phyloP scores from a whole-genome alignment of 345 rosid genomes.

The Citrus unshiu region DNA sequence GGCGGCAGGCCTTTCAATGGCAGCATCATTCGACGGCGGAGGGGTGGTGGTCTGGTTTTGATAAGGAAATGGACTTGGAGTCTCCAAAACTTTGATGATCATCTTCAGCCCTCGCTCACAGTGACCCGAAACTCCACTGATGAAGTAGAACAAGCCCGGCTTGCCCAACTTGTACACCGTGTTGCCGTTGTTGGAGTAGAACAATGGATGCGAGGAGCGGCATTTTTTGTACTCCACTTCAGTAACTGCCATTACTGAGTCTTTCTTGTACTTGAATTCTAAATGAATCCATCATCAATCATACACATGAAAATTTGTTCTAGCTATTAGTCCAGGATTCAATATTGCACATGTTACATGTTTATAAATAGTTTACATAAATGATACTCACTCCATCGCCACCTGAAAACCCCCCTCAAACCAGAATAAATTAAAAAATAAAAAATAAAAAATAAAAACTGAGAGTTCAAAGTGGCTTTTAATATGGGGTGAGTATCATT shows the following conservation, averaged over 20 bases:
- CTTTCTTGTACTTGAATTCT: conserved; percentile 56
- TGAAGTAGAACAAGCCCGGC: conserved; percentile 58
- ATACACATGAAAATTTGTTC: neutral
- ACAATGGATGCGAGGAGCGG: conserved; percentile 38
- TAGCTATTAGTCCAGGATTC: too few species aligned
- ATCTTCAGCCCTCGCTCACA: conserved; percentile 62
- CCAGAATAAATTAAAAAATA: neutral
- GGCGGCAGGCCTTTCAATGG: neutral
- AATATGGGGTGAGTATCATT: too few species aligned
- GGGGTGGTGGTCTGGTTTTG: conserved; percentile 5
- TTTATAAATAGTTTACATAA: too few species aligned
- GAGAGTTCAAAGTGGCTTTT: too few species aligned
- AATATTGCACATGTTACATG: too few species aligned
- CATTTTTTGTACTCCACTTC: conserved; percentile 67
- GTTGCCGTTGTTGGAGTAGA: conserved; percentile 57
- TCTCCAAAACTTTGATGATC: conserved; percentile 68
- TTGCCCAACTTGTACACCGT: conserved; percentile 38
- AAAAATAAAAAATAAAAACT: neutral
- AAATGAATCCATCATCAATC: neutral
- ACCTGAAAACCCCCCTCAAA: too few species aligned
- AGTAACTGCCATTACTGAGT: conserved; percentile 52
- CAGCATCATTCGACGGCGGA: neutral
- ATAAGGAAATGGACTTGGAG: conserved; percentile 21
- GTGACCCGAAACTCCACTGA: conserved; percentile 59
- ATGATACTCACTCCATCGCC: too few species aligned